Percentiles rank a stretch among this genome's conserved stretches.
These are phyloP conservation scores for Tilletia walkeri DNA, from an alignment of 1,284 basidiomycete species.

Conservation along the genomic window DNA sequence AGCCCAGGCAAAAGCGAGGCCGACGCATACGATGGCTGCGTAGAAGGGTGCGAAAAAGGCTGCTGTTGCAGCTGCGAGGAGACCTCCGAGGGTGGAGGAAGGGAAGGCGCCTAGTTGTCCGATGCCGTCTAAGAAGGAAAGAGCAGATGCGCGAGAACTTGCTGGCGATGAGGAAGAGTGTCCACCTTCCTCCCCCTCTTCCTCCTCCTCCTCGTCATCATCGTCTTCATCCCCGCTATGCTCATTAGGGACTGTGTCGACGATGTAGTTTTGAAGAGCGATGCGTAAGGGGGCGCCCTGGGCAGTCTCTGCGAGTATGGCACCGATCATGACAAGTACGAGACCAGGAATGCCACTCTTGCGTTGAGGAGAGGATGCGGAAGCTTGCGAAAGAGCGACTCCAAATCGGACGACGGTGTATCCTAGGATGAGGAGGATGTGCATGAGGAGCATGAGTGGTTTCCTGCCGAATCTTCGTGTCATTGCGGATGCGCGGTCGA, in stretches of 20 bases:
- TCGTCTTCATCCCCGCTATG: background rate
- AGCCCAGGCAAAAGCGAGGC: conserved; percentile 31
- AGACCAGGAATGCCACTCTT: conserved; percentile 27
- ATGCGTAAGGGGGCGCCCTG: conserved; percentile 43
- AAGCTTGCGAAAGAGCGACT: conserved; percentile 32
- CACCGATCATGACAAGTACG: conserved; percentile 35
- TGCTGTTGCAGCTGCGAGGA: conserved; percentile 40
- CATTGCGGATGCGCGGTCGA: conserved; percentile 34
- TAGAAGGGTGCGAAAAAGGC: conserved; percentile 50
- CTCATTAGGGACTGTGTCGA: conserved; percentile 42
- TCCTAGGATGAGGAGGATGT: conserved; percentile 34
- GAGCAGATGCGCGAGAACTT: conserved; percentile 35
- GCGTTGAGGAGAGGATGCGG: background rate
- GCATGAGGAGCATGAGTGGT: conserved; percentile 38
- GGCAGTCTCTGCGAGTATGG: conserved; percentile 41
- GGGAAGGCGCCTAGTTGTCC: conserved; percentile 49
- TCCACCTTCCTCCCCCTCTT: background rate
- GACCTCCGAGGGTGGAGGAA: conserved; percentile 39
- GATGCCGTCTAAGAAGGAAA: conserved; percentile 49
- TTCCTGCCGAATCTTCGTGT: conserved; percentile 43
- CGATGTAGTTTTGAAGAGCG: conserved; percentile 49
- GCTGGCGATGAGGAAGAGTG: background rate
- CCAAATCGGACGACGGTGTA: conserved; percentile 35
- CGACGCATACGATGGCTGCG: conserved; percentile 28
- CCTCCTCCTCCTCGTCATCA: conserved; percentile 19